Evolutionary conservation across 1,284 basidiomycete genomes (phyloP), one percentile per base, ranked within the genome.

Genomic region (Acaromyces ingoldii): DNA sequence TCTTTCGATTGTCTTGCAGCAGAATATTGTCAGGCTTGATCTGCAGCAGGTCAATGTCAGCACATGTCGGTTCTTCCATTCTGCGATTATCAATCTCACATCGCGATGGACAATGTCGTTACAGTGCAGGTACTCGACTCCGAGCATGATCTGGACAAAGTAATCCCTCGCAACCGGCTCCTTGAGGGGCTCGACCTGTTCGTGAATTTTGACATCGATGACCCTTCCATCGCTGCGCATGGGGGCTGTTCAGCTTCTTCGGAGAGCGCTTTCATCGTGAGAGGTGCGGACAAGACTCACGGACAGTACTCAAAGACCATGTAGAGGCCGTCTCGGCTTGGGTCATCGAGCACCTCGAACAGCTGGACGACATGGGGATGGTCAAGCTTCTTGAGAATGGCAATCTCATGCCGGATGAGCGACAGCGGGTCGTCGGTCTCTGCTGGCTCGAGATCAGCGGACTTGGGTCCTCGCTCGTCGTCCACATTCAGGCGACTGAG

Each of bases 21-120:
- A 83, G 74, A 28, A 82, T 77, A 66, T 83, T 81, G 62, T 81
- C 80, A 0, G 80, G 80, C 63, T 81, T 81, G 74, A 81, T 78
- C 74, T 74, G 58, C 33, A 34, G 39, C 21, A 38, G 6, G 24
- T 19, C 19, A 21, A 26, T 19, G 36, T 9, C 7, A 38, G 19
- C n/a, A n/a, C n/a, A n/a, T n/a, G n/a, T n/a, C n/a, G n/a, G n/a
- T n/a, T n/a, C n/a, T n/a, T n/a, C n/a, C n/a, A n/a, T n/a, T 3
- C 21, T 26, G 5, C 22, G 31, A 25, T 24, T 34, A 30, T 13
- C 11, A 48, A 9, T 65, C 74, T 63, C 42, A 77, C 74, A 58
- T 80, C 80, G 11, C 78, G 74, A 62, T 81, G 80, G 4, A 79
- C 77, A 28, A 83, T 78, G 26, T 78, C 78, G 67, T 82, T 81